Evolutionary conservation across 2,329 filamentous ascomycete genomes (phyloP).

Genomic region (Pyricularia sp.): DNA sequence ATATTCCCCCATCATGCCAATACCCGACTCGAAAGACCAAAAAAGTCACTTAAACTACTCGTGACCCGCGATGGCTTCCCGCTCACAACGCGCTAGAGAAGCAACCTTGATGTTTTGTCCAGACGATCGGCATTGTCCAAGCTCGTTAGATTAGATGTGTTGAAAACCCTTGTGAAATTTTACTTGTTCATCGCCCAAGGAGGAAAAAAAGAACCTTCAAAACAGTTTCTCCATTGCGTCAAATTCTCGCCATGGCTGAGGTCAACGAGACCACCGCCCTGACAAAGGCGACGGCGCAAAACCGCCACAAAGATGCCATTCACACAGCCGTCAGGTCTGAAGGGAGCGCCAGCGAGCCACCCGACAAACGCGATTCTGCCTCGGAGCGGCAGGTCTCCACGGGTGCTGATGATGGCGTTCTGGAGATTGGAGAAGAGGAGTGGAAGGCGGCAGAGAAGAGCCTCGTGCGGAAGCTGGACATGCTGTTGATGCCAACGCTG

Average conservation of each 20-base stretch:
- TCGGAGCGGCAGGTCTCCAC: background rate
- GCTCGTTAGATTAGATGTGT: too few species aligned
- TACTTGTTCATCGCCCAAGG: too few species aligned
- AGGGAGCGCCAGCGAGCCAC: background rate
- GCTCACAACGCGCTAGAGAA: too few species aligned
- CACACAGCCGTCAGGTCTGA: background rate
- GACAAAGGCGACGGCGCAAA: background rate
- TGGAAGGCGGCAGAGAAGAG: constrained; percentile 1
- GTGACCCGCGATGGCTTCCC: too few species aligned
- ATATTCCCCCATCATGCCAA: too few species aligned
- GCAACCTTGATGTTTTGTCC: too few species aligned
- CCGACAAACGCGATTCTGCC: background rate
- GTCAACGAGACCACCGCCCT: background rate
- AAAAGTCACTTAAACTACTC: too few species aligned
- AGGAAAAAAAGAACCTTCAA: too few species aligned
- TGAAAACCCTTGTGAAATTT: too few species aligned
- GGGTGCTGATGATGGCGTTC: background rate
- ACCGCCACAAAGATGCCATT: background rate
- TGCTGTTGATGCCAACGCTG: constrained; percentile 6
- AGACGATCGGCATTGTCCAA: too few species aligned
- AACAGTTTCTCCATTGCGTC: too few species aligned
- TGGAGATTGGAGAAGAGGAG: background rate
- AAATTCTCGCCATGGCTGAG: background rate
- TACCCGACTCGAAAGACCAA: too few species aligned
- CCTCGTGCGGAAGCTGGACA: constrained; percentile 8